Evolutionary conservation across 306 rosid genomes (phyloP).

Genomic region (Cercis canadensis): DNA sequence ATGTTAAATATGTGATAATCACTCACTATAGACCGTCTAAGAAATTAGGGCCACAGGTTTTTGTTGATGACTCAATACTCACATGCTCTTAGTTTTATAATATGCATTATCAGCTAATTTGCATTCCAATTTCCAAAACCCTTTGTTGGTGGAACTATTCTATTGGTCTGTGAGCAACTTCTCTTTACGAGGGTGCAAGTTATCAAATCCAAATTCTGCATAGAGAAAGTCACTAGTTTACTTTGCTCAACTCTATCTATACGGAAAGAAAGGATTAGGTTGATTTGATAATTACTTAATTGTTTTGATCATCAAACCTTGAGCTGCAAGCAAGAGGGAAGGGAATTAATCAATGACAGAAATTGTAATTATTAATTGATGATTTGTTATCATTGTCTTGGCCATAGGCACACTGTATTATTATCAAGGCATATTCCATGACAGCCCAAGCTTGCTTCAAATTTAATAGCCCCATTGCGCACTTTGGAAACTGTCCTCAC

Average conservation of each 20-base stretch:
- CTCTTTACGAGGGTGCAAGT: not conserved
- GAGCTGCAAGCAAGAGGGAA: no score
- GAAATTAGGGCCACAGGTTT: constrained; percentile 46
- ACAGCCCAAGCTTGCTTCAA: not conserved
- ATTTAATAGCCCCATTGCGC: no score
- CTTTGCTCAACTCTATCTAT: not conserved
- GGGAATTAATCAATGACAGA: not conserved
- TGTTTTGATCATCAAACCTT: no score
- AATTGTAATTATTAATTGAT: no score
- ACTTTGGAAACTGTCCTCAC: no score
- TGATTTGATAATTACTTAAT: no score
- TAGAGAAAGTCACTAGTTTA: not conserved
- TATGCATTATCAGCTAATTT: not conserved
- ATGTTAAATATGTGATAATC: constrained; percentile 18
- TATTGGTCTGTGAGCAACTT: not conserved
- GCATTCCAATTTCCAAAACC: constrained; percentile 1
- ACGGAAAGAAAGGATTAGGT: no score
- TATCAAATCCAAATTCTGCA: not conserved
- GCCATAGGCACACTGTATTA: no score
- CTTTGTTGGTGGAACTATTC: not conserved
- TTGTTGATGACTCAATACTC: constrained; percentile 16
- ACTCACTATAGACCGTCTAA: constrained; percentile 40
- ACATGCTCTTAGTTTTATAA: not conserved
- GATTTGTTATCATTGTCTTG: no score
- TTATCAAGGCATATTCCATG: no score